Percentiles rank a stretch among this genome's conserved stretches.
Conservation (phyloP, 2,329 filamentous ascomycete genomes). For the Penicillium sp. region DNA sequence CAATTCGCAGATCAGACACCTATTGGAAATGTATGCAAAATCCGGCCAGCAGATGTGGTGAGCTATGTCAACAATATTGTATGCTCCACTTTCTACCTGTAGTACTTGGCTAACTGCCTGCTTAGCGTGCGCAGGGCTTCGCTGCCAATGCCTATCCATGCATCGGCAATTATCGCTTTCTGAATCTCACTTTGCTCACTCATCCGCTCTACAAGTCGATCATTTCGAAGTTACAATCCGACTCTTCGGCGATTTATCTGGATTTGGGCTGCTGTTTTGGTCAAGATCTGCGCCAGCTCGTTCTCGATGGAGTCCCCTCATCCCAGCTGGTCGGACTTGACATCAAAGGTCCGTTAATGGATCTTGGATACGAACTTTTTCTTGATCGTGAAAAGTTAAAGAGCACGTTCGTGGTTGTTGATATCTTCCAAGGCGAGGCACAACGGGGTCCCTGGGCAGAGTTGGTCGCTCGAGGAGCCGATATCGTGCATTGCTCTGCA, state of each 20-base stretch:
- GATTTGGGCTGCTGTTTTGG: slow-evolving; percentile 47
- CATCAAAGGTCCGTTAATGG: slow-evolving; percentile 38
- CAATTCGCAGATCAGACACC: slow-evolving; percentile 9
- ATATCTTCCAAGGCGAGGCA: slow-evolving; percentile 23
- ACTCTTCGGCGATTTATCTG: slow-evolving; percentile 17
- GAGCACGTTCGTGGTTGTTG: slow-evolving; percentile 37
- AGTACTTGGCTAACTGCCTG: background rate
- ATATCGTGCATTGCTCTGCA: too few relatives aligned
- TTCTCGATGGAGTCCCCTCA: slow-evolving; percentile 34
- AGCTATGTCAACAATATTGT: slow-evolving; percentile 11
- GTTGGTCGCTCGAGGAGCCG: too few relatives aligned
- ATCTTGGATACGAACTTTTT: slow-evolving; percentile 45
- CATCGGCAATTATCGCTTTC: slow-evolving; percentile 45
- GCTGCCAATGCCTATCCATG: slow-evolving; percentile 41
- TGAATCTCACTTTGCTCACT: slow-evolving; percentile 39
- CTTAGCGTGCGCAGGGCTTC: slow-evolving; percentile 24
- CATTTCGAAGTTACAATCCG: background rate
- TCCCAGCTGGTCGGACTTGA: slow-evolving; percentile 35
- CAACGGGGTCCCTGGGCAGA: too few relatives aligned
- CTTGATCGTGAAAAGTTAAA: slow-evolving; percentile 33
- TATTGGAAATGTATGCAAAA: slow-evolving; percentile 9
- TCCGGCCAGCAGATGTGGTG: slow-evolving; percentile 2
- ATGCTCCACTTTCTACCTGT: background rate
- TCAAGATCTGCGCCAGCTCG: slow-evolving; percentile 46
- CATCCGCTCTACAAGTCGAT: slow-evolving; percentile 29